Evolutionary conservation across 768 basidiomycete genomes (phyloP).

Genomic region (Trametes meyenii): DNA sequence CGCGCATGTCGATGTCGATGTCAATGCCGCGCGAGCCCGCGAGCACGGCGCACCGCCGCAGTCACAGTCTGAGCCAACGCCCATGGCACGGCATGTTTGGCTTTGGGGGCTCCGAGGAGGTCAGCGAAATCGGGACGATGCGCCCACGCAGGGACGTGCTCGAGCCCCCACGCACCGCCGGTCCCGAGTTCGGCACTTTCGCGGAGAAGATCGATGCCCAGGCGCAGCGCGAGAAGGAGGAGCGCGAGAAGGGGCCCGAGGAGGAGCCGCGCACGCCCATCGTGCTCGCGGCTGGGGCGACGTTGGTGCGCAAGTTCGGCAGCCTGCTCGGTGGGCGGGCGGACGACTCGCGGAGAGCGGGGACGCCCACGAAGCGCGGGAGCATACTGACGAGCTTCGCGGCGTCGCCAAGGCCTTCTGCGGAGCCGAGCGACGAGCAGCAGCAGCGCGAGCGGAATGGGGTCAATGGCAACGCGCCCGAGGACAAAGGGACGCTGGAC

Average conservation of each 20-base stretch:
- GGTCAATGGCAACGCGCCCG: constrained; percentile 10
- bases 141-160: constrained; percentile 25
- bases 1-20: constrained; percentile 27
- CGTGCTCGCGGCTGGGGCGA: constrained; percentile 58
- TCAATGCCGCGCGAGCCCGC: constrained; percentile 68
- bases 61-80: constrained; percentile 81
- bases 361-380: constrained; percentile 47
- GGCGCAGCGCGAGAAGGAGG: constrained; percentile 33
- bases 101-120: constrained; percentile 34
- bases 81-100: constrained; percentile 73
- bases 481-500: constrained; percentile 2
- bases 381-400: constrained; percentile 52
- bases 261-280: constrained; percentile 35
- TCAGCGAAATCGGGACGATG: constrained; percentile 46
- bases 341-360: constrained; percentile 44
- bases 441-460: constrained; percentile 22
- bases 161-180: constrained; percentile 61
- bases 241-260: constrained; percentile 35
- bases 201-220: constrained; percentile 38
- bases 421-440: constrained; percentile 21
- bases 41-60: constrained; percentile 77
- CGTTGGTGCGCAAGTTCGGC: constrained; percentile 78
- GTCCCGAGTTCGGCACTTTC: constrained; percentile 64
- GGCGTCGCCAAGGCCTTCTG: constrained; percentile 39
- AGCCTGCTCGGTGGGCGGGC: constrained; percentile 55